These are phyloP conservation scores for Casuarina glauca DNA, from an alignment of 306 rosid genomes.

Conservation along the genomic window DNA sequence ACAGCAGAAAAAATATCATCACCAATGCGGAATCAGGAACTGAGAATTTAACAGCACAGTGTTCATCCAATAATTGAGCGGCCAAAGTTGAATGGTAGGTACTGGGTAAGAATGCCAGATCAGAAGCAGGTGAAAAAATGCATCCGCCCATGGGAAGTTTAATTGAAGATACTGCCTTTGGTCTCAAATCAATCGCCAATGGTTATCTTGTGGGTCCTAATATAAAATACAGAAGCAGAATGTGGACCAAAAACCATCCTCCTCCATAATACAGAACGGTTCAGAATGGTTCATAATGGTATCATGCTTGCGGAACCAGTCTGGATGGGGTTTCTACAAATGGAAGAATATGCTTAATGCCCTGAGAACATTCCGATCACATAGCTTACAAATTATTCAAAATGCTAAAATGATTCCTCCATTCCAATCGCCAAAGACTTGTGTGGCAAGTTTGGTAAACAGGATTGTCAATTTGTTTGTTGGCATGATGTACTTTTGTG, in stretches of 20 bases:
- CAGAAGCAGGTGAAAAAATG: too few relatives aligned
- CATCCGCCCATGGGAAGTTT: too few relatives aligned
- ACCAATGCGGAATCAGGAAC: not conserved
- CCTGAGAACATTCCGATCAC: not conserved
- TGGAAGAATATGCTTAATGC: not conserved
- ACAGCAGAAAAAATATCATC: not conserved
- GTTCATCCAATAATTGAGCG: not conserved
- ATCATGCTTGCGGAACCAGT: not conserved
- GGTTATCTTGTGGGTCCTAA: not conserved
- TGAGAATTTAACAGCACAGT: not conserved
- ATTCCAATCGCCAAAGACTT: not conserved
- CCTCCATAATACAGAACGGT: not conserved
- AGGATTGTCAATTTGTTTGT: not conserved
- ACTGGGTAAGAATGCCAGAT: too few relatives aligned
- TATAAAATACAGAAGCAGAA: not conserved
- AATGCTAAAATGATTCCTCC: not conserved
- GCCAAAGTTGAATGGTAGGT: not conserved
- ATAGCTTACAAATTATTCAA: not conserved
- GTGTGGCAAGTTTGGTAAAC: slow-evolving; percentile 19
- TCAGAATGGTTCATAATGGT: not conserved
- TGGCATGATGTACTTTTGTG: not conserved
- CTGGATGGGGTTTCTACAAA: not conserved
- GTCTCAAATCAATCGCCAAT: not conserved
- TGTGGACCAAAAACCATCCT: not conserved
- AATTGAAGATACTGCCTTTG: not conserved